Evolutionary conservation across 2,329 filamentous ascomycete species (phyloP), one percentile per base, ranked within the genome.

Genomic region (Coleophoma crateriformis): DNA sequence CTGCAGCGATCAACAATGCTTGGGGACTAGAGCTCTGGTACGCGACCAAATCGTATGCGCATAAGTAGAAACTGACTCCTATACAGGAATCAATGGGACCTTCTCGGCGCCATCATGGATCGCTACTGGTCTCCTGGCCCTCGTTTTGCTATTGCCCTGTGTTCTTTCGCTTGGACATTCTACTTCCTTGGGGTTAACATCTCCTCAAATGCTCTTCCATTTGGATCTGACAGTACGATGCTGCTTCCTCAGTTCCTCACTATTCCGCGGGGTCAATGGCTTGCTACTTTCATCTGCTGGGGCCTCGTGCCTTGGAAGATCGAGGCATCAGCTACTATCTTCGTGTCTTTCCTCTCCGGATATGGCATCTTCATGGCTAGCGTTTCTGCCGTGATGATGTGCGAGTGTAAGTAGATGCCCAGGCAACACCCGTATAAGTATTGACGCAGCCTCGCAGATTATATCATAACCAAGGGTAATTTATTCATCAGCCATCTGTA

Each of bases 1-100:
- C 70, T 0, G 63, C 67, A 1, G 65, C 67, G 14, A 68, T 71
- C 50, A 70, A 71, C 56, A 67, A 68, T 45, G 53, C 55, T n/a
- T 72, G 68, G 64, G 67, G 64, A 19, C 53, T 62, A 50, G 58
- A 43, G 11, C 46, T 55, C 14, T 55, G 52, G 52, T 27, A 27
- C 6, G 27, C 8, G 27, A 10, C 19, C 7, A 27, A 27, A 27
- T 27, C 8, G 7, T 4, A 27, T 7, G 27, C 27, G 27, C 6
- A 7, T 27, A 27, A 7, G 6, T 10, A 27, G 27, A 27, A 27
- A 27, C 27, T 27, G 27, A 27, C 27, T 27, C 27, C 8, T 27
- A 27, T 27, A 27, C 27, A 27, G 27, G 27, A 55, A 53, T 39
- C 53, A 46, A 33, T 48, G 48, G 45, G 50, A 48, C 35, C 37